phyloP scores from a whole-genome alignment of 345 rosid species.

The Gossypium arboreum region DNA sequence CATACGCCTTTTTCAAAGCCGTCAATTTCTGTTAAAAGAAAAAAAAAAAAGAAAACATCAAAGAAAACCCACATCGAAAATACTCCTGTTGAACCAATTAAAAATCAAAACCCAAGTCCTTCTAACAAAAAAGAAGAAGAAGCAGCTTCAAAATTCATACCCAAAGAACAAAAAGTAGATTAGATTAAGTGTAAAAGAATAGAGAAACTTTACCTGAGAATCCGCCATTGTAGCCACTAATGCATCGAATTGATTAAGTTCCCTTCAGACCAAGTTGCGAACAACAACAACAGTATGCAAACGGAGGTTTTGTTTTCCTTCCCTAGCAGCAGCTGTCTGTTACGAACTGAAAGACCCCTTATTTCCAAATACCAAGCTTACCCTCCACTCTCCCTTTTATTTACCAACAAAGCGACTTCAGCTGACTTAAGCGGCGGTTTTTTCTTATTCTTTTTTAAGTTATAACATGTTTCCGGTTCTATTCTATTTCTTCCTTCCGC shows the following conservation, averaged over 20 bases:
- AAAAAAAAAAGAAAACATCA: conserved; percentile 2
- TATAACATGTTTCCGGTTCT: background rate
- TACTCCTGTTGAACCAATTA: conserved; percentile 5
- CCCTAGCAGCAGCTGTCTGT: conserved; percentile 62
- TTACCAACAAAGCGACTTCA: conserved; percentile 25
- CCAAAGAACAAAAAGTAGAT: conserved; percentile 16
- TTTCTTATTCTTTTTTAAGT: no score
- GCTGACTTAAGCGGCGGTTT: background rate
- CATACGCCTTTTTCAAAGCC: conserved; percentile 92
- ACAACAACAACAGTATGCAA: conserved; percentile 13
- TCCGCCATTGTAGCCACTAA: conserved; percentile 44
- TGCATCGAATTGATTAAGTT: conserved; percentile 30
- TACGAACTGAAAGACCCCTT: conserved; percentile 48
- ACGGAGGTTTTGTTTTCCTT: conserved; percentile 28
- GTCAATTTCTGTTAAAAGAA: conserved; percentile 49
- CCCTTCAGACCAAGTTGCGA: conserved; percentile 39
- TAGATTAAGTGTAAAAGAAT: background rate
- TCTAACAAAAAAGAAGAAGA: conserved; percentile 19
- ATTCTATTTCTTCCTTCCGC: background rate
- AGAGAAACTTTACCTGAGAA: conserved; percentile 39
- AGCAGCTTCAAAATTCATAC: conserved; percentile 14
- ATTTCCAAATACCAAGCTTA: conserved; percentile 26
- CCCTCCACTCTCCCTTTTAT: conserved; percentile 23
- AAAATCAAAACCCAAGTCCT: conserved; percentile 25
- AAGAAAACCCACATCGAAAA: conserved; percentile 22